Conservation (phyloP, 768 basidiomycete genomes). For the Multifurca ochricompacta region DNA sequence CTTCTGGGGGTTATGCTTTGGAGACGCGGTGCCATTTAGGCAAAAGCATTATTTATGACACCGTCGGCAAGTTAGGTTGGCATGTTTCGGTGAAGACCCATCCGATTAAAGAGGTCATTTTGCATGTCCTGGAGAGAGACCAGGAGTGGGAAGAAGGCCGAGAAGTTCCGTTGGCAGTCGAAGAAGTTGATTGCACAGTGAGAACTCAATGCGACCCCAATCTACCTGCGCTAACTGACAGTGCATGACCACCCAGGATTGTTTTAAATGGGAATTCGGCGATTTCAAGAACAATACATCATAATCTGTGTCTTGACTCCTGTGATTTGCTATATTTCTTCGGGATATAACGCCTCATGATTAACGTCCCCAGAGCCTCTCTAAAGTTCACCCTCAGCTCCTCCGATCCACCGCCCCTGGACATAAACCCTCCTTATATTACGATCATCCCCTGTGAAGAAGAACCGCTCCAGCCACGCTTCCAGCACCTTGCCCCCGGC, state of each 20-base stretch:
- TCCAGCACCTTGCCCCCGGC: constrained; percentile 35
- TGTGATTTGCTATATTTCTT: constrained; percentile 5
- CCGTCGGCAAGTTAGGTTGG: constrained; percentile 57
- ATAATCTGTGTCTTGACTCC: background rate
- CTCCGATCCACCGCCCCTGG: constrained; percentile 72
- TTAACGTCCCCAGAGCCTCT: background rate
- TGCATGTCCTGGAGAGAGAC: constrained; percentile 44
- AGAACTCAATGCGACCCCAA: constrained; percentile 19
- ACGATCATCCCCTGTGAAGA: constrained; percentile 82
- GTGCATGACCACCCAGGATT: constrained; percentile 43
- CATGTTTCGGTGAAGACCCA: constrained; percentile 48
- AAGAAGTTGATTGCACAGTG: constrained; percentile 59
- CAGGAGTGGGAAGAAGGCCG: constrained; percentile 37
- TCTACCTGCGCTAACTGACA: background rate
- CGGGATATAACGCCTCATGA: background rate
- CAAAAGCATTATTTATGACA: constrained; percentile 57
- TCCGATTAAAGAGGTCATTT: constrained; percentile 46
- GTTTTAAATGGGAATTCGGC: constrained; percentile 71
- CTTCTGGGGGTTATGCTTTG: constrained; percentile 58
- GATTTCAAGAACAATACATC: constrained; percentile 31
- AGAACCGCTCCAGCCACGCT: constrained; percentile 68
- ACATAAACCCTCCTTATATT: constrained; percentile 82
- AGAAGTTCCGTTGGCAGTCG: constrained; percentile 50
- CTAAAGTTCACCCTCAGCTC: constrained; percentile 33
- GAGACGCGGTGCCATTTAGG: constrained; percentile 60